These are phyloP conservation scores for Stagonosporopsis tanaceti DNA, from an alignment of 2,329 filamentous ascomycete species.

Conservation along the genomic window DNA sequence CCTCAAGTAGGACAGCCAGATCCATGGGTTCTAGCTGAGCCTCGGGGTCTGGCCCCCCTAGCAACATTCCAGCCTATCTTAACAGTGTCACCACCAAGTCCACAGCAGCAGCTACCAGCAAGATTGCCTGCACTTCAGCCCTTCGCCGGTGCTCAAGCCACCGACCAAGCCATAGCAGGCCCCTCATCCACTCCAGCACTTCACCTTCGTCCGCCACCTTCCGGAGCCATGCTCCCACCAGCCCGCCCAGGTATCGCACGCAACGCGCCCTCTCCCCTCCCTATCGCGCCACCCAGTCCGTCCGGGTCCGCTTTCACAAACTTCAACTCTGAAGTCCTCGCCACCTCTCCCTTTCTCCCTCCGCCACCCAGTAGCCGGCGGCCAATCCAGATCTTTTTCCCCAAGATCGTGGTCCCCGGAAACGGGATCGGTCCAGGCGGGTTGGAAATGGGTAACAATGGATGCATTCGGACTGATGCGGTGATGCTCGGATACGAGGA, in stretches of 20 bases:
- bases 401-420: conserved; percentile 26
- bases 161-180: no score
- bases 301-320: conserved; percentile 16
- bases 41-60: not conserved
- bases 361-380: conserved; percentile 11
- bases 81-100: not conserved
- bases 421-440: conserved; percentile 5
- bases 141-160: no score
- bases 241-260: conserved; percentile 24
- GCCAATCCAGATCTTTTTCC: conserved; percentile 44
- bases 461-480: conserved; percentile 35
- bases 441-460: conserved; percentile 7
- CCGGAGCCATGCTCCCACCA: conserved; percentile 6
- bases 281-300: conserved; percentile 5
- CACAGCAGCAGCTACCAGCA: not conserved
- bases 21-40: not conserved
- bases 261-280: conserved; percentile 16
- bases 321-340: conserved; percentile 19
- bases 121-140: not conserved
- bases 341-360: conserved; percentile 24
- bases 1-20: not conserved
- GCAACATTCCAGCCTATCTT: not conserved
- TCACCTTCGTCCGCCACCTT: not conserved
- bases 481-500: conserved; percentile 37
- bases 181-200: not conserved